Evolutionary conservation across 2,329 filamentous ascomycete species (phyloP).

Genomic region (Pseudogymnoascus sp.): DNA sequence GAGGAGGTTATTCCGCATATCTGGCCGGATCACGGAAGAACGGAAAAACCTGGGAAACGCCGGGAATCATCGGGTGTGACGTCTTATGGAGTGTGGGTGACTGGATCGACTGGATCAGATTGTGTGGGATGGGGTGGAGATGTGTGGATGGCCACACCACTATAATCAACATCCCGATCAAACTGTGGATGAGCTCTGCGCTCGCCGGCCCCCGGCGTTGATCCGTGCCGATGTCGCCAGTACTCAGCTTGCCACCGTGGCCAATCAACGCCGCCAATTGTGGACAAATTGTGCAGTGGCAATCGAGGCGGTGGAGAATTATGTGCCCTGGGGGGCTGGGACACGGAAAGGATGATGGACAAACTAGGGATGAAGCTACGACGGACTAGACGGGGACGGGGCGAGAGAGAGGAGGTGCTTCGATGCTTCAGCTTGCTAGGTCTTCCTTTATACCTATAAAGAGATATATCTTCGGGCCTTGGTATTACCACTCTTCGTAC

Average conservation of each 20-base stretch:
- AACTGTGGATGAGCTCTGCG: not conserved
- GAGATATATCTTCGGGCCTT: not conserved
- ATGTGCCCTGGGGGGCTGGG: not conserved
- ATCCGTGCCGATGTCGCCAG: not conserved
- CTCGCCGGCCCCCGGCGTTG: not conserved
- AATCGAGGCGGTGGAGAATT: not conserved
- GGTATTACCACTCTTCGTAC: not conserved
- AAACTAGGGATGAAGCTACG: not conserved
- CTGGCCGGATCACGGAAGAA: not conserved
- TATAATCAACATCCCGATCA: not conserved
- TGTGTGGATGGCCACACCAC: not conserved
- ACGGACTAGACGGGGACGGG: not conserved
- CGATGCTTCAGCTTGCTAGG: not conserved
- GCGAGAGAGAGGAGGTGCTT: not conserved
- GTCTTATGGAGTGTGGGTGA: not conserved
- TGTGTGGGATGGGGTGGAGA: not conserved
- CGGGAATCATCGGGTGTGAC: not conserved
- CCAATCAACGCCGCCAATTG: not conserved
- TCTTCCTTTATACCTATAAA: not conserved
- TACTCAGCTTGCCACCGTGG: not conserved
- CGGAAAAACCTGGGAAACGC: not conserved
- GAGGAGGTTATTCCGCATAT: not conserved
- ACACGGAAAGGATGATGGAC: not conserved
- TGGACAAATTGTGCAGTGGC: not conserved
- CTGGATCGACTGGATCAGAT: not conserved